Evolutionary conservation across 108 stramenopile genomes (phyloP), one percentile per base, ranked within the genome.

Genomic region (Mayamaea pseudoterrestris): DNA sequence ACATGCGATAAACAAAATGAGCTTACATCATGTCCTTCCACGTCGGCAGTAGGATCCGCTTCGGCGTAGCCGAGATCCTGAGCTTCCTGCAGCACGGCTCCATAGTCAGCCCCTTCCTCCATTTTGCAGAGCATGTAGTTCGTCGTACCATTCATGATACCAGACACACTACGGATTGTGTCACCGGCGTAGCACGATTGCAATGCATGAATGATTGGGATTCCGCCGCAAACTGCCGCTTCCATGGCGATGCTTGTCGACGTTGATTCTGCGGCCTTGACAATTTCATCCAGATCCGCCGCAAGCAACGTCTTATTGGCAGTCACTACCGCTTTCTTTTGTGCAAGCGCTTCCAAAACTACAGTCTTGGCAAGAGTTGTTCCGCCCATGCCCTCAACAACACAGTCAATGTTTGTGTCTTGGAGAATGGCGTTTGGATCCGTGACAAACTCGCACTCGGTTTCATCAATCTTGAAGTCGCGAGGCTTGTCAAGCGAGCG

Each of bases 11-110:
- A n/a, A n/a, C n/a, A n/a, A n/a, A n/a, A n/a, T n/a, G n/a, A n/a
- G n/a, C n/a, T n/a, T n/a, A 91, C 90, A 60, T 93, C 90, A 57
- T 86, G 66, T 5, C 93, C 93, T 58, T 92, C 90, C 4, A 95
- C 82, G 54, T 93, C 90, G 11, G 81, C 86, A 5, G 80, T 68
- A 0, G 83, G 80, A 53, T 90, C 88, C 2, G 70, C 76, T 59
- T 85, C 80, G 7, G 83, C 78, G 52, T 52, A 90, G 11, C 83
- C 83, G 44, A 90, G 58, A 28, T 78, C 78, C 51, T 80, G 80
- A 24, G 86, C 77, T 64, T 89, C 85, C 36, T 57, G 64, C 26
- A 85, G 53, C 0, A 72, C 83, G 8, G 58, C 63, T 36, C 73
- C 73, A 30, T 81, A 82, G 41, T 75, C 80, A 5, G 58, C 68